phyloP scores from a whole-genome alignment of 306 rosid species.

The Lathyrus oleraceus region DNA sequence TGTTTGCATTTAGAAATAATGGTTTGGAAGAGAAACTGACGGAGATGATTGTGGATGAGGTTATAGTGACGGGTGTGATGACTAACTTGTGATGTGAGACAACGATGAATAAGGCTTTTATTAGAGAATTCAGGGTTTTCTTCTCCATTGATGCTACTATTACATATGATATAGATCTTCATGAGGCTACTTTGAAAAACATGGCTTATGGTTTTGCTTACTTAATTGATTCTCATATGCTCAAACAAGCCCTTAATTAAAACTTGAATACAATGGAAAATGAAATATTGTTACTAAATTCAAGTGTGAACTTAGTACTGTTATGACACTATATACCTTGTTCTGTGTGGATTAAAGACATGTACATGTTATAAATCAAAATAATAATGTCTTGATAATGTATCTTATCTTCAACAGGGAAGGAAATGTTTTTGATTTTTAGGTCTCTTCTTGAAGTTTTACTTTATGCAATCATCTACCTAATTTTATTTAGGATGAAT shows the following conservation, averaged over 20 bases:
- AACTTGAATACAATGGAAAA: background rate
- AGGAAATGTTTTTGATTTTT: too few relatives aligned
- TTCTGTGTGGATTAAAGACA: background rate
- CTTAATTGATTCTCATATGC: slow-evolving; percentile 55
- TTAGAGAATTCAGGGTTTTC: slow-evolving; percentile 64
- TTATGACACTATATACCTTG: slow-evolving; percentile 2
- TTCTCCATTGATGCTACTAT: slow-evolving; percentile 71
- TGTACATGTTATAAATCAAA: background rate
- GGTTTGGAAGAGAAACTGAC: slow-evolving; percentile 49
- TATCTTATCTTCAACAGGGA: too few relatives aligned
- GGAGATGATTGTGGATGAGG: slow-evolving; percentile 64
- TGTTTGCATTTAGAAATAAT: slow-evolving; percentile 53
- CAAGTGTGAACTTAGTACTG: background rate
- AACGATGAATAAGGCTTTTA: slow-evolving; percentile 68
- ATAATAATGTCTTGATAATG: too few relatives aligned
- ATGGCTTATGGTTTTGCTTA: slow-evolving; percentile 76
- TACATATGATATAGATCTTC: slow-evolving; percentile 53
- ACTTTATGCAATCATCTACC: too few relatives aligned
- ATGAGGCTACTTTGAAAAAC: slow-evolving; percentile 69
- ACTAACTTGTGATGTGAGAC: slow-evolving; percentile 83
- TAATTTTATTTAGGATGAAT: too few relatives aligned
- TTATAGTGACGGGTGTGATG: slow-evolving; percentile 70
- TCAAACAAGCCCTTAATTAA: too few relatives aligned
- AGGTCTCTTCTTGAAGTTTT: too few relatives aligned
- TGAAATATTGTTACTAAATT: background rate